Evolutionary conservation across 768 basidiomycete genomes (phyloP), one percentile per base, ranked within the genome.

Genomic region (Chalciporus piperatus): DNA sequence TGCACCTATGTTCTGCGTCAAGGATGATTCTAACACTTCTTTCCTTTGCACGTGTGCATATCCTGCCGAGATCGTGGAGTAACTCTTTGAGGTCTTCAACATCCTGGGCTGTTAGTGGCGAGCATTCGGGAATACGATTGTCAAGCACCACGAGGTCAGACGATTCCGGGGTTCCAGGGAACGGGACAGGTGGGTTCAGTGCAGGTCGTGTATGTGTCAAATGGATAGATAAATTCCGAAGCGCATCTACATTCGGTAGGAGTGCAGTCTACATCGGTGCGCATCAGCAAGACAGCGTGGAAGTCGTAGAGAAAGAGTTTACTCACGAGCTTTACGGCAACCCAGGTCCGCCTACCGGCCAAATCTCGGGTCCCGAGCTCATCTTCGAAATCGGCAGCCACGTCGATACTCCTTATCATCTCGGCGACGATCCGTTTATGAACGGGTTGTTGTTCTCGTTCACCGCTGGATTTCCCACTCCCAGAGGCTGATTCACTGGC

Each of bases 351-450:
- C 20, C 86, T 72, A 6, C 78, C 78, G 5, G 52, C 57, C 25
- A 45, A 59, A 4, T 48, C 63, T 25, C 48, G 45, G 1, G 50
- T 53, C 1, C 63, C 67, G 27, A 70, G 59, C 46, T 62, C 58
- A 25, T 84, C 83, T 63, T 97, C 92, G 60, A 92, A 93, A 54
- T 87, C 82, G 8, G 87, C 93, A 0, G 85, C 85, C 6, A 87
- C 80, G 53, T 93, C 83, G 39, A 96, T 83, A 51, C 83, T 85
- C 43, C 74, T 76, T 32, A 92, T 72, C 63, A 89, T 89, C 70
- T 96, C 93, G 17, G 81, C 71, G 0, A 92, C 80, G 52, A 87
- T 80, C 23, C 74, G 77, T 63, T 85, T 82, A 68, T 89, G 77
- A 6, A 73, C 68, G 9, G 70, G 70, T 42, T 67, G 59, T 47